Evolutionary conservation across 2,329 filamentous ascomycete species (phyloP), one percentile per base, ranked within the genome.

Genomic region (Diaporthe batatas): DNA sequence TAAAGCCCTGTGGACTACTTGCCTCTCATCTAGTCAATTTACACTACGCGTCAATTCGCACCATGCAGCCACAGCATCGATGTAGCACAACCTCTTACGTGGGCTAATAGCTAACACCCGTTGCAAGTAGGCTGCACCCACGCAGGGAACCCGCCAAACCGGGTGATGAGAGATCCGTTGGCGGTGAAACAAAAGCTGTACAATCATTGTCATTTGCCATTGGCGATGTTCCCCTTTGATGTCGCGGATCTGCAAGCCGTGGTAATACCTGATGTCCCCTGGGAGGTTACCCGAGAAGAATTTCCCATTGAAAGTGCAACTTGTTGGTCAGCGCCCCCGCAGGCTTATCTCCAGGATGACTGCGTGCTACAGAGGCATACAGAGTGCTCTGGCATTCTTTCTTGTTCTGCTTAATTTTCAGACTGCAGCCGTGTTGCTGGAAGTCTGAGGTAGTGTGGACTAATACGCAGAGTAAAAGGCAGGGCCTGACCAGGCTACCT

Each of bases 121-220:
- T 65, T 51, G 42, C 59, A 51, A 49, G 59, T 42, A 29, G 42
- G 42, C 42, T 65, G 59, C 21, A 34, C 59, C 59, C 59, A 51
- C 11, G 59, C 29, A 12, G 6, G 12, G 29, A 51, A 65, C 29
- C 12, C 42, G 29, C 36, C 59, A 10, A 65, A 29, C 10, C 51
- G 49, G 10, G 59, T 51, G 29, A 65, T 21, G 6, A 65, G 59
- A 10, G 59, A 51, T 8, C 59, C 59, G 29, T 49, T 65, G 59
- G 59, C 59, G 44, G 59, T 65, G 12, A 51, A 51, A 29, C 51
- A 65, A 29, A 23, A 49, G 42, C 51, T 65, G n/a, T 65, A 23
- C 44, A 65, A 7, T 29, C 29, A 29, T 29, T 29, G 29, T 29
- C 29, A 29, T 29, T 29, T 29, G 29, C 59, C 59, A 29, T n/a